A percentile compares a stretch with the other conserved stretches of the same genome.
phyloP scores from a whole-genome alignment of 441 rosid genomes.

The Erysimum cheiri region DNA sequence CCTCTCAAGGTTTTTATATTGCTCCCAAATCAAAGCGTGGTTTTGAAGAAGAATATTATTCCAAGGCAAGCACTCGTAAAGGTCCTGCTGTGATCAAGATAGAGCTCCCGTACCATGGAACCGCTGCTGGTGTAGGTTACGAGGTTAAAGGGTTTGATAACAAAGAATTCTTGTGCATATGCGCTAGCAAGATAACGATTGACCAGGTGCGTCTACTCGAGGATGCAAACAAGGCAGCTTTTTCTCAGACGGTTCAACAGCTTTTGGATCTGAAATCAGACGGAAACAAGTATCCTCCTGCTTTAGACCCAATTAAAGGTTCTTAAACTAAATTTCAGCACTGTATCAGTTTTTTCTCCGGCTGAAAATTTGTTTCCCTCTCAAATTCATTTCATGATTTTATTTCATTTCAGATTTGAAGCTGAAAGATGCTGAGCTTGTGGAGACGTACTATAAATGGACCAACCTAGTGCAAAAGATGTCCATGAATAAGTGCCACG shows the following conservation, averaged over 20 bases:
- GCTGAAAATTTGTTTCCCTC: constrained; percentile 17
- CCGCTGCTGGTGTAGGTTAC: constrained; percentile 82
- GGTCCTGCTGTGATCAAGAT: constrained; percentile 70
- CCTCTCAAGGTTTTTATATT: constrained; percentile 63
- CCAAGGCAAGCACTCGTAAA: constrained; percentile 62
- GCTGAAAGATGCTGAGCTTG: constrained; percentile 71
- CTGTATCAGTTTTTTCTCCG: background rate
- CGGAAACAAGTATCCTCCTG: constrained; percentile 78
- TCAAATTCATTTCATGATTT: constrained; percentile 22
- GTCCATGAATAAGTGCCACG: constrained; percentile 87
- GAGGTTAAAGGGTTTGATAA: constrained; percentile 83
- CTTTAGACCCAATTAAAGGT: constrained; percentile 85
- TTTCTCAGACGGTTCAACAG: constrained; percentile 84
- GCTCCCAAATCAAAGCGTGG: constrained; percentile 83
- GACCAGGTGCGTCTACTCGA: constrained; percentile 80
- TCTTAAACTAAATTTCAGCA: constrained; percentile 23
- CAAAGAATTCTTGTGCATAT: constrained; percentile 72
- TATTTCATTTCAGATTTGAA: constrained; percentile 74
- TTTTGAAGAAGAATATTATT: constrained; percentile 62
- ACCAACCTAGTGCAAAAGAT: constrained; percentile 68
- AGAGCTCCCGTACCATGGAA: constrained; percentile 69
- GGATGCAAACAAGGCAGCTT: constrained; percentile 62
- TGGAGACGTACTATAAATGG: constrained; percentile 71
- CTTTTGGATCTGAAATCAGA: constrained; percentile 66
- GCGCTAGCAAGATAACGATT: constrained; percentile 61